Base-by-base conservation (phyloP, 176 grass and related monocot species). In the Hordeum marinum region DNA sequence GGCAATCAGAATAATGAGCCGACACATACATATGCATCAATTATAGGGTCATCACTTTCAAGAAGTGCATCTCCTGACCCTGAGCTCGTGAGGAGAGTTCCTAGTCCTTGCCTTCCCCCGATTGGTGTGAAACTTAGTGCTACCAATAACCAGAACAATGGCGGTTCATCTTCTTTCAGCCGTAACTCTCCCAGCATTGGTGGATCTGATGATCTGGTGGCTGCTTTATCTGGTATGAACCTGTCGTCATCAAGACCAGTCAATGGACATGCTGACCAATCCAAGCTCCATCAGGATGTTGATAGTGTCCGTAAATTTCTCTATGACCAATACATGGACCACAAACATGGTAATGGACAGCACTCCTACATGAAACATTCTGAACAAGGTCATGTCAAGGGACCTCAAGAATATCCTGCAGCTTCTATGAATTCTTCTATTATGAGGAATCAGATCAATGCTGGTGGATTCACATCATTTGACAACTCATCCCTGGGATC, bases 1-100 rank as follows among this genome's bases (percentile, higher is more conserved):
- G 92, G 78, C 46, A 79, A 86, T 72, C 79, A 80, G 48, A 90
- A 80, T 54, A 89, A 81, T 77, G 88, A 83, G 63, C 75, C 84
- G 80, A 85, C 92, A 52, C 88, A 92, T 77, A 50, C 82, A 61
- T 97, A 87, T 85, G 90, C 83, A 23, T 91, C 92, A 72, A 82
- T 97, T 77, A 89, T 97, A 82, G 90, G 90, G 13, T 78, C 94
- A 46, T 91, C 90, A 15, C 88, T 94, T 74, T 94, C 90, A n/a
- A 86, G 88, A 77, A 94, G 84, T 87, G 88, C 83, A 78, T 90
- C 90, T 12, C 91, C 91, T 54, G 85, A 94, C 85, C 94, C 85
- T 46, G 88, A 97, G 83, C 80, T 92, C 62, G 54, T 88, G 48
- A 90, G 79, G 85, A 91, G 89, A 76, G 87, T 89, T 75, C 80